A percentile compares a stretch with the other conserved stretches of the same genome.
These are phyloP conservation scores for Allium sativum DNA, from an alignment of 106 monocot species.

Conservation along the genomic window DNA sequence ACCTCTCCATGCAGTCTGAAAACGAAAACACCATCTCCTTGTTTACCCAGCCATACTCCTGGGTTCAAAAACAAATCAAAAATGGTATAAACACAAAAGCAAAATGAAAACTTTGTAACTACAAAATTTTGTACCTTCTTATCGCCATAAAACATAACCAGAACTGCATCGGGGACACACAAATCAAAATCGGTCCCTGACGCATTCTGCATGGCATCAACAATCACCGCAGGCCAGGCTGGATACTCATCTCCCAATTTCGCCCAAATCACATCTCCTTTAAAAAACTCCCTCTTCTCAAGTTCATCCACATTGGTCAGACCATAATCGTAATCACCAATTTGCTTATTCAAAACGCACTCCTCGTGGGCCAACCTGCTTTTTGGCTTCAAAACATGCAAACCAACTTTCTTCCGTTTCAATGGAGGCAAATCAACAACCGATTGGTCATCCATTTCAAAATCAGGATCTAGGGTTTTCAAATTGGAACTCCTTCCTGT, in stretches of 20 bases:
- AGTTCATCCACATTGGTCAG: background rate
- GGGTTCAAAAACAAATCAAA: slow-evolving; percentile 4
- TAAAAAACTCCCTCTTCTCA: slow-evolving; percentile 24
- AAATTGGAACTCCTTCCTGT: slow-evolving; percentile 29
- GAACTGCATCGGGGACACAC: slow-evolving; percentile 34
- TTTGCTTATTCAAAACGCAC: background rate
- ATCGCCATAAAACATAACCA: slow-evolving; percentile 76
- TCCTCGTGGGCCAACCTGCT: slow-evolving; percentile 17
- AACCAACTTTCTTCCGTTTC: background rate
- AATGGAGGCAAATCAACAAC: background rate
- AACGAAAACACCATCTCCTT: slow-evolving; percentile 69
- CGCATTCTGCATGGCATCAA: slow-evolving; percentile 42
- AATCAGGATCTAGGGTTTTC: slow-evolving; percentile 17
- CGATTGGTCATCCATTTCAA: background rate
- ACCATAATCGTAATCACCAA: slow-evolving; percentile 1
- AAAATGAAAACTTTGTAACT: background rate
- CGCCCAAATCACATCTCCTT: slow-evolving; percentile 87
- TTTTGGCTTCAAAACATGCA: slow-evolving; percentile 19
- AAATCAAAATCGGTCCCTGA: slow-evolving; percentile 30
- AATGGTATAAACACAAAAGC: slow-evolving; percentile 9
- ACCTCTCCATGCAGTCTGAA: slow-evolving; percentile 78
- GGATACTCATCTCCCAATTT: slow-evolving; percentile 59
- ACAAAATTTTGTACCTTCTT: slow-evolving; percentile 25
- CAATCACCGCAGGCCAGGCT: slow-evolving; percentile 68
- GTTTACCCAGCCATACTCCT: slow-evolving; percentile 91